Evolutionary conservation across 176 grass and related monocot genomes (phyloP).

Genomic region (Chrysopogon serrulatus): DNA sequence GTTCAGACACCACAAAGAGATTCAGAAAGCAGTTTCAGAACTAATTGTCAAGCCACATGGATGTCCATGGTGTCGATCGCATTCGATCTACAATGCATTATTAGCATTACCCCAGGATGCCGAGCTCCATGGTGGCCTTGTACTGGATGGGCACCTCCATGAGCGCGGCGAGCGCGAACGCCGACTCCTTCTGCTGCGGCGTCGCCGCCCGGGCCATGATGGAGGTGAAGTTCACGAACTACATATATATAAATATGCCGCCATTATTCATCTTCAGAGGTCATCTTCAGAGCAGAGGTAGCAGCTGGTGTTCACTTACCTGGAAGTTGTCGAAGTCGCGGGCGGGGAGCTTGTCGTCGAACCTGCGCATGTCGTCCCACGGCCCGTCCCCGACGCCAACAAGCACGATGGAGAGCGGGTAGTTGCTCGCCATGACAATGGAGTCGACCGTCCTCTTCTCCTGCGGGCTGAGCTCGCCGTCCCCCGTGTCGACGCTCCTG

Average conservation of each 20-base stretch:
- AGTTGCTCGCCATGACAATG: conserved; percentile 89
- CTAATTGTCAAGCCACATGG: not conserved
- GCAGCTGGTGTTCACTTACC: conserved; percentile 3
- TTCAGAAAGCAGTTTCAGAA: not conserved
- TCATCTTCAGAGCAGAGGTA: not conserved
- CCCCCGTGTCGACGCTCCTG: conserved; percentile 57
- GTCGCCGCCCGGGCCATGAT: conserved; percentile 61
- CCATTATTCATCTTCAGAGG: no score
- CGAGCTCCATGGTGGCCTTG: conserved; percentile 87
- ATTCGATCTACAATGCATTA: not conserved
- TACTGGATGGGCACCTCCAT: conserved; percentile 97
- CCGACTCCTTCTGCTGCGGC: conserved; percentile 65
- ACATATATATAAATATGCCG: no score
- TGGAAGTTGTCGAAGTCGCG: conserved; percentile 96
- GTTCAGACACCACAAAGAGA: not conserved
- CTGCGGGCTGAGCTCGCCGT: conserved; percentile 68
- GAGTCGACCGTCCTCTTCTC: conserved; percentile 79
- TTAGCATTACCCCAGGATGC: conserved; percentile 63
- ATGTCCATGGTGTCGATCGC: not conserved
- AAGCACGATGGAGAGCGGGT: conserved; percentile 81
- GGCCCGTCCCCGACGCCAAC: conserved; percentile 88
- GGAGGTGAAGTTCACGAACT: conserved; percentile 92
- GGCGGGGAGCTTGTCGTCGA: conserved; percentile 79
- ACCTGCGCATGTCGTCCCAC: conserved; percentile 88
- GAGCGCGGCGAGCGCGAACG: conserved; percentile 83